Percentiles rank a stretch among this genome's conserved stretches.
phyloP scores from a whole-genome alignment of 129 eudicot genomes.

The sunflower (Helianthus annuus) region HanXRQr2.0-SUNRISE NC_035433.2:36989145-36989644 shows the following conservation, averaged over 20 bases:
- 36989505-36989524: constrained; percentile 77
- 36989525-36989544: constrained; percentile 52
- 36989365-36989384: background rate
- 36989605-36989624: constrained; percentile 62
- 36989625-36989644: constrained; percentile 78
- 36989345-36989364: constrained; percentile 12
- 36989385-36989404: background rate
- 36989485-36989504: constrained; percentile 88
- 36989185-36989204: no score
- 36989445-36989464: constrained; percentile 55
- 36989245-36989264: no score
- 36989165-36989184: no score
- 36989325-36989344: constrained; percentile 90
- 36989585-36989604: constrained; percentile 62
- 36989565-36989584: constrained; percentile 82
- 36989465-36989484: constrained; percentile 89
- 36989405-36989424: background rate
- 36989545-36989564: constrained; percentile 43
- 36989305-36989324: constrained; percentile 97
- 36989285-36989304: constrained; percentile 58
- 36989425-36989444: constrained; percentile 9
- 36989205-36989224: no score
- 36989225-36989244: no score
- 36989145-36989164: no score
- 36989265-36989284: no score